These are phyloP conservation scores for Capsicum pubescens DNA, from an alignment of 257 asterid genomes.

Conservation along the genomic window DNA sequence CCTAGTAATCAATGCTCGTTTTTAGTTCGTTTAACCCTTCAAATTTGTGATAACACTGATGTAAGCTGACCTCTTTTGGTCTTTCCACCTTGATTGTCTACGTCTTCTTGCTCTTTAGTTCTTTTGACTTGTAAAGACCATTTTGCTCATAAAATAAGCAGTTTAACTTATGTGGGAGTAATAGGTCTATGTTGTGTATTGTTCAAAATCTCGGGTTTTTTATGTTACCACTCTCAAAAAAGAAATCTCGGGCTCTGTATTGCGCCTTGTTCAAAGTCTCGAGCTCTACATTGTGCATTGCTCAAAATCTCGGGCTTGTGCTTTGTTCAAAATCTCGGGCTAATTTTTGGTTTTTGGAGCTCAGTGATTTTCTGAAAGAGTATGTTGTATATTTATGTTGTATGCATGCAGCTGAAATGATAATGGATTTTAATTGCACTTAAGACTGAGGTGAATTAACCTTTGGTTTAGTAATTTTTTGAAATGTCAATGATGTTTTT, in stretches of 20 bases:
- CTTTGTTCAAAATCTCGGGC: not conserved
- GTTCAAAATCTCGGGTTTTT: not conserved
- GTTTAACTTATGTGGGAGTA: not conserved
- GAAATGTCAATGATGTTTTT: not conserved
- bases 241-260: too few species aligned
- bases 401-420: not conserved
- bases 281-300: too few species aligned
- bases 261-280: too few species aligned
- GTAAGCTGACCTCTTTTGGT: not conserved
- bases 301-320: not conserved
- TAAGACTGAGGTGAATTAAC: not conserved
- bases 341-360: not conserved
- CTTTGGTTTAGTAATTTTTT: not conserved
- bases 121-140: not conserved
- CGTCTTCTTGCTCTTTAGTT: not conserved
- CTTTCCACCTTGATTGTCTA: not conserved
- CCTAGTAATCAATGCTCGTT: not conserved
- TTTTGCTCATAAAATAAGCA: not conserved
- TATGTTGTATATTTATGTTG: not conserved
- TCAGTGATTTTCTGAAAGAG: not conserved
- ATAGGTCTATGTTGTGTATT: not conserved
- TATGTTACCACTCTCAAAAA: too few species aligned
- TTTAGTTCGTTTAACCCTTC: not conserved
- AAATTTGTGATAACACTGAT: not conserved
- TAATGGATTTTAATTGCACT: not conserved